Evolutionary conservation across 2,329 filamentous ascomycete species (phyloP), one percentile per base, ranked within the genome.

Genomic region (Talaromyces amestolkiae): DNA sequence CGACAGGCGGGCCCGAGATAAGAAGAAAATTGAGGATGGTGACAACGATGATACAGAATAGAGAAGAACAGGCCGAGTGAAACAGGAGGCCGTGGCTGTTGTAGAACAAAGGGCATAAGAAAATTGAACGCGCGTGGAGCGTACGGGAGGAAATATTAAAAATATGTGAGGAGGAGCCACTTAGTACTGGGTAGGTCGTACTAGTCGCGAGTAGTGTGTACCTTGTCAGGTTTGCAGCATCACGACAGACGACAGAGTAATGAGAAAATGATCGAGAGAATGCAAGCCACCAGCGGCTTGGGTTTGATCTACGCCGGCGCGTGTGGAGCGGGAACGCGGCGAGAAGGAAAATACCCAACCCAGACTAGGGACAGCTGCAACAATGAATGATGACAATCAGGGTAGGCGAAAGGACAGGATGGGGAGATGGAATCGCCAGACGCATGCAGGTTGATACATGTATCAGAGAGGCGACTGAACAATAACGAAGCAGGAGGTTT

Each of bases 401-500:
- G 43, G 63, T 19, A 39, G 17, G 53, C 31, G 41, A 24, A 51
- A n/a, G 47, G 22, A 33, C 45, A 37, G 61, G 45, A 56, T 11
- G 13, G 37, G 17, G 56, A 27, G 56, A 59, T 2, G 58, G 9
- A 39, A 43, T 24, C 56, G 37, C 22, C 10, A 35, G n/a, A 59
- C 41, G 41, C 27, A 31, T 6, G 27, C 27, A 31, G 27, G 27
- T 31, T 31, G 27, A 31, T 45, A 31, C 37, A 59, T 59, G 58
- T 24, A 59, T 60, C 58, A 17, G 47, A 56, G 19, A 24, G 41
- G 13, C n/a, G 33, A 61, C 19, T 13, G 51, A 53, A 35, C n/a
- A 35, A 66, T 58, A 66, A 39, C 64, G 63, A 68, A 58, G 62
- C 66, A 68, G 68, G 69, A 70, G 69, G 68, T 69, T 64, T 68